These are phyloP conservation scores for Vaccinium darrowii DNA, from an alignment of 148 eudicot species.

Conservation along the genomic window DNA sequence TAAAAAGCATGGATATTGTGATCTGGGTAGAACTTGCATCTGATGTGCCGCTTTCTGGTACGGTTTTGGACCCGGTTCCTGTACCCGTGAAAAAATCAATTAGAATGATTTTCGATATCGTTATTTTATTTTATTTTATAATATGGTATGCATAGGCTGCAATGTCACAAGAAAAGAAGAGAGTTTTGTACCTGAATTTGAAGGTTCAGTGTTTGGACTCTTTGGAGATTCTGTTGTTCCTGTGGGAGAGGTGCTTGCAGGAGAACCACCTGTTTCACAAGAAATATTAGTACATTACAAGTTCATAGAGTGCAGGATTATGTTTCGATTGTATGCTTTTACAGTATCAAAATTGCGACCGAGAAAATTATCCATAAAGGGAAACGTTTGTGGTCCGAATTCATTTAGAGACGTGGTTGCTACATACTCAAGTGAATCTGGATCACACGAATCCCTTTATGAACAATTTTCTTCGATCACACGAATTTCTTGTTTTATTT, in stretches of 20 bases:
- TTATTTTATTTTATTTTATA: background rate
- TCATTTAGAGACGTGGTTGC: background rate
- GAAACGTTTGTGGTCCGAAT: too few relatives aligned
- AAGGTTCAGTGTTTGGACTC: constrained; percentile 7
- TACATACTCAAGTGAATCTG: background rate
- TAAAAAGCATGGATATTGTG: constrained; percentile 24
- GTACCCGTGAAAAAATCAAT: background rate
- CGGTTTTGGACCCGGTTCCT: constrained; percentile 32
- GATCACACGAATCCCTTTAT: too few relatives aligned
- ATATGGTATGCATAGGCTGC: background rate
- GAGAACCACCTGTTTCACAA: constrained; percentile 38
- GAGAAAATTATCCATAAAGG: too few relatives aligned
- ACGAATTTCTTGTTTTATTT: too few relatives aligned
- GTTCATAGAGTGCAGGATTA: constrained; percentile 2
- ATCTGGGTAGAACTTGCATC: constrained; percentile 33
- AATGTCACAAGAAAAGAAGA: background rate
- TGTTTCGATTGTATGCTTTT: background rate
- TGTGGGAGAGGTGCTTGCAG: constrained; percentile 32
- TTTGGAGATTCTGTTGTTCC: constrained; percentile 38
- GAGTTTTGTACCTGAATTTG: constrained; percentile 14
- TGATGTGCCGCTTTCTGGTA: constrained; percentile 35
- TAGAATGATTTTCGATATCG: background rate
- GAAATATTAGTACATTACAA: background rate
- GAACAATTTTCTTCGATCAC: too few relatives aligned
- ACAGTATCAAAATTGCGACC: background rate